phyloP scores from a whole-genome alignment of 2,329 filamentous ascomycete genomes.

The Fusarium hainanense region DNA sequence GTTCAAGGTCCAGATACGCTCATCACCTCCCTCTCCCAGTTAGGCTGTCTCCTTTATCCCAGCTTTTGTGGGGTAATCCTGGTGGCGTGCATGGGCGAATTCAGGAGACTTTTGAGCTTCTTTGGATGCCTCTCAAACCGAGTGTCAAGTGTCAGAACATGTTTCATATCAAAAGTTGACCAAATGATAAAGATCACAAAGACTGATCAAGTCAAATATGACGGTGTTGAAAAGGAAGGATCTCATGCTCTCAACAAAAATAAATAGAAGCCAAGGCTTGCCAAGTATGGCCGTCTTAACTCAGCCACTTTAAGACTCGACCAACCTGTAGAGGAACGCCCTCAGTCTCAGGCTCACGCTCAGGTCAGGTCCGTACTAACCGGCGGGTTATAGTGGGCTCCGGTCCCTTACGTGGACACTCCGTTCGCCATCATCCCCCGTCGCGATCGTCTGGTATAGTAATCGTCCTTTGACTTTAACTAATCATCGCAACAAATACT shows the following conservation, averaged over 20 bases:
- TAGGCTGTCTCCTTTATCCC: constrained; percentile 39
- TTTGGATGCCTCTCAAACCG: constrained; percentile 36
- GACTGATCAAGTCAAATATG: background rate
- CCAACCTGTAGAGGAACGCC: constrained; percentile 1
- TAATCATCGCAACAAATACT: constrained; percentile 17
- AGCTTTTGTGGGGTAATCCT: constrained; percentile 43
- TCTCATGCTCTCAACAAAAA: background rate
- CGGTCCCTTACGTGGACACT: constrained; percentile 47
- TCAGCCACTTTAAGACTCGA: constrained; percentile 33
- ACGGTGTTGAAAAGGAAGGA: background rate
- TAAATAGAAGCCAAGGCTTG: constrained; percentile 9
- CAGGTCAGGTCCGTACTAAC: constrained; percentile 33
- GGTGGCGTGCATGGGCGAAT: constrained; percentile 32
- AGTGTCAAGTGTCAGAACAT: constrained; percentile 1
- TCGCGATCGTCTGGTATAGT: constrained; percentile 28
- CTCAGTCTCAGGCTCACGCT: constrained; percentile 8
- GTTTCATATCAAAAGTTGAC: background rate
- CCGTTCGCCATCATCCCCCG: constrained; percentile 38
- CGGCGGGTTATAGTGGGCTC: constrained; percentile 33
- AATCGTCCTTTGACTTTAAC: constrained; percentile 19
- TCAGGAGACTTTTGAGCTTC: constrained; percentile 34
- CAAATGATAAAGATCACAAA: background rate
- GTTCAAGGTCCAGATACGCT: constrained; percentile 2
- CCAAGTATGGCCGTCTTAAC: constrained; percentile 34
- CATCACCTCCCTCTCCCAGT: constrained; percentile 37